Evolutionary conservation across 768 basidiomycete genomes (phyloP).

Genomic region (Clathrus columnatus): DNA sequence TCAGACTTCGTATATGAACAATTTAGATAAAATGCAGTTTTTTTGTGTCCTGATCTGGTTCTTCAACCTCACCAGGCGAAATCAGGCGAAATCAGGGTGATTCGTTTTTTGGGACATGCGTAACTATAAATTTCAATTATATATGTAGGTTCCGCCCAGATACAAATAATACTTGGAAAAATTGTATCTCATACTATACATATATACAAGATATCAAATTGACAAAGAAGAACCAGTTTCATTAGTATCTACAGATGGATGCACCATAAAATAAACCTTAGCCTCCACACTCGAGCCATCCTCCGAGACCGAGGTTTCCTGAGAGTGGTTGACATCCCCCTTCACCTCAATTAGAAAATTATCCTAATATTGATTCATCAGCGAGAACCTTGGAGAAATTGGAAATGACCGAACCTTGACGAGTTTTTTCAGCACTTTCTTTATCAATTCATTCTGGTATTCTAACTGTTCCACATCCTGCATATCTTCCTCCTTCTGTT

Average conservation of each 20-base stretch:
- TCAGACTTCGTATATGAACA: too few species aligned
- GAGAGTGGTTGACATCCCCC: conserved; percentile 75
- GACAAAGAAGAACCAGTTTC: conserved; percentile 12
- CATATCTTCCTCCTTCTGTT: conserved; percentile 76
- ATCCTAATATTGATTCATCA: conserved; percentile 40
- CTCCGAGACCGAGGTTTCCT: conserved; percentile 55
- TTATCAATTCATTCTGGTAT: conserved; percentile 82
- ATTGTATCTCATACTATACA: too few species aligned
- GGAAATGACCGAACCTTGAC: conserved; percentile 59
- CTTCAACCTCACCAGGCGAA: too few species aligned
- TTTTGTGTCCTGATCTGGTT: too few species aligned
- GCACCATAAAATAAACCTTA: conserved; percentile 83
- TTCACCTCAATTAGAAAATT: conserved; percentile 75
- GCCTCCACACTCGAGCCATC: conserved; percentile 48
- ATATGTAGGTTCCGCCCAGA: too few species aligned
- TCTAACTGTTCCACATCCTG: conserved; percentile 82
- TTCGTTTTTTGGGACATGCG: too few species aligned
- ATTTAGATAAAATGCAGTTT: too few species aligned
- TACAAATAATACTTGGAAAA: too few species aligned
- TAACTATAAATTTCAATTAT: too few species aligned
- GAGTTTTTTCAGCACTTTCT: conserved; percentile 81
- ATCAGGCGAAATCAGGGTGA: too few species aligned
- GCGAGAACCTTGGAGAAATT: background rate
- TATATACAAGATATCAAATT: background rate
- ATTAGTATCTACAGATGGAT: conserved; percentile 78